Evolutionary conservation across 192 early-diverging fungal species (phyloP).

Genomic region (Haplosporangium gracile): DNA sequence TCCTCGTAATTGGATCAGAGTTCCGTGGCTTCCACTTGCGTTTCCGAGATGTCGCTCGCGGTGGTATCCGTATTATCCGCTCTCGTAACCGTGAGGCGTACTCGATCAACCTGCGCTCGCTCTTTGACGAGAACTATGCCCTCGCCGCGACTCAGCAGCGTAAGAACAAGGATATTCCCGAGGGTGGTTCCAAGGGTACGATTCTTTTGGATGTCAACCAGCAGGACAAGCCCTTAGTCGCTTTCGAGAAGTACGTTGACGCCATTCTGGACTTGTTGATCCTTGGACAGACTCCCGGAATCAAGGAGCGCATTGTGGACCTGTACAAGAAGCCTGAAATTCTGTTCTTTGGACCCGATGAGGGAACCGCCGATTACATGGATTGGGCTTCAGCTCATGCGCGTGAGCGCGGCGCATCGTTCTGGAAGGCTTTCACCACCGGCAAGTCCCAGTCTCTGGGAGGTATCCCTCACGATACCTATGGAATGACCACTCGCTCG

Average conservation of each 20-base stretch:
- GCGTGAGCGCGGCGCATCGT: constrained; percentile 85
- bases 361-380: constrained; percentile 97
- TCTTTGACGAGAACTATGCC: constrained; percentile 99
- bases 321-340: constrained; percentile 93
- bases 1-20: constrained; percentile 95
- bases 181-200: constrained; percentile 99
- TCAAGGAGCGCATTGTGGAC: constrained; percentile 98
- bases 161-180: constrained; percentile 99
- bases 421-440: constrained; percentile 99
- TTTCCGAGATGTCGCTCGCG: constrained; percentile 97
- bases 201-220: constrained; percentile 67
- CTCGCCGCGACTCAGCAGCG: constrained; percentile 96
- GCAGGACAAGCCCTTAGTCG: constrained; percentile 50
- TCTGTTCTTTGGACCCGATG: constrained; percentile 76
- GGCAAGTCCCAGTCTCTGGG: constrained; percentile 96
- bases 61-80: constrained; percentile 97
- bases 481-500: constrained; percentile 99
- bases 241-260: constrained; percentile 52
- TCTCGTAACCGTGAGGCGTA: constrained; percentile 97
- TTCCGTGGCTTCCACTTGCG: constrained; percentile 99
- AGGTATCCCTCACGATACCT: constrained; percentile 97
- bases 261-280: constrained; percentile 88
- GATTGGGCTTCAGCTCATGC: constrained; percentile 99
- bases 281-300: constrained; percentile 89
- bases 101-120: constrained; percentile 94